Base-by-base conservation (phyloP, 495 filamentous ascomycete species). In the Massariosphaeria phaeospora region DNA sequence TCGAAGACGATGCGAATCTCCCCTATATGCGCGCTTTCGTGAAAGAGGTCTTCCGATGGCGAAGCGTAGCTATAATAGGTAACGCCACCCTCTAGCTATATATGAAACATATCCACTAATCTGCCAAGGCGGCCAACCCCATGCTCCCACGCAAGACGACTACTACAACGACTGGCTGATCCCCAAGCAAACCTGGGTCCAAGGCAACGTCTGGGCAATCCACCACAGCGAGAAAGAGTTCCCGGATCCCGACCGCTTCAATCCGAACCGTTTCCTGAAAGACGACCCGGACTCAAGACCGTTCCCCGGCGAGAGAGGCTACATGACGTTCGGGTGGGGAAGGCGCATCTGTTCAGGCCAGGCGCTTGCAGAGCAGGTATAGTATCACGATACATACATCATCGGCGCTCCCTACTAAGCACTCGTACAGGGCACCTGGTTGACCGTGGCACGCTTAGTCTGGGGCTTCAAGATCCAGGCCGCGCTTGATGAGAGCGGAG, bases 241-340 rank as follows among this genome's bases (percentile, higher is more conserved):
- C 50, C 72, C 72, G 10, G 66, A 71, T 34, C 71, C 72, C 29
- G 72, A 74, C 53, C 62, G 65, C 0, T 75, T 73, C 62, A 69
- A 68, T 18, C 68, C 68, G 7, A 55, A 53, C 11, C 15, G 68
- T 10, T 67, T 55, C 52, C 43, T 71, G 23, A 65, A 70, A 38
- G 70, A 62, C 12, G 65, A 57, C 51, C 30, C 57, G 7, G 55
- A 75, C 38, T 61, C 64, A 4, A 70, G 79, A 15, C 76, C 76
- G 0, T 83, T 83, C 53, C 79, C 78, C 1, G 73, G 75, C 6
- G 79, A 84, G 44, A 75, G 69, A 42, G 79, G 79, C 0, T 82
- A 82, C 60, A 82, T 82, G 79, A 83, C 78, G 4, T 83, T 83
- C 43, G 79, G 79, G 39, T 82, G 79, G 69, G 71, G 68, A 10